phyloP scores from a whole-genome alignment of 31 red algal species.

The Asparagopsis taxiformis region DNA sequence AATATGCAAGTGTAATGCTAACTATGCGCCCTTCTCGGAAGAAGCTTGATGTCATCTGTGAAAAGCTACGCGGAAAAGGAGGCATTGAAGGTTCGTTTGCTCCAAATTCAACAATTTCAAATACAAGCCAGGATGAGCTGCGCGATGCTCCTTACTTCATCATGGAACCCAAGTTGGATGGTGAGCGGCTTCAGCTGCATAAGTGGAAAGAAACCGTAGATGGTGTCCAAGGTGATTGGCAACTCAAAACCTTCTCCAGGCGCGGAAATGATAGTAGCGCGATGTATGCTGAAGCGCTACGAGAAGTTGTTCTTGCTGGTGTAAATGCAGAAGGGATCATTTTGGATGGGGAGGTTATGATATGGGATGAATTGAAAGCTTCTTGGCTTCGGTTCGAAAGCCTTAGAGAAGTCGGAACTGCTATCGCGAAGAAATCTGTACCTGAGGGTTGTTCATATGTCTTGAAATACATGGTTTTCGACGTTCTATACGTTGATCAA shows the following conservation, averaged over 20 bases:
- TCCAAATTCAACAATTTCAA: not conserved
- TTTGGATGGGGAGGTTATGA: slow-evolving; percentile 88
- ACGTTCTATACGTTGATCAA: slow-evolving; percentile 71
- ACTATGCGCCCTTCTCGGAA: slow-evolving; percentile 70
- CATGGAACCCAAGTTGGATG: slow-evolving; percentile 93
- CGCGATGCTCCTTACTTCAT: slow-evolving; percentile 43
- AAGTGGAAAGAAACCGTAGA: slow-evolving; percentile 40
- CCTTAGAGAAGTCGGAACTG: slow-evolving; percentile 45
- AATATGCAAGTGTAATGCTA: slow-evolving; percentile 64
- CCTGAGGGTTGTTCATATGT: slow-evolving; percentile 46
- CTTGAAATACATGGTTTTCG: slow-evolving; percentile 78
- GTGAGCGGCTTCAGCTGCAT: slow-evolving; percentile 86
- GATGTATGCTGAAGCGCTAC: slow-evolving; percentile 66
- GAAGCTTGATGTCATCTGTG: slow-evolving; percentile 38
- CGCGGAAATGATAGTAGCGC: slow-evolving; percentile 68
- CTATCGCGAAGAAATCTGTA: slow-evolving; percentile 44
- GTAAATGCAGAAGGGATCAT: slow-evolving; percentile 68
- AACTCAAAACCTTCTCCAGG: slow-evolving; percentile 66
- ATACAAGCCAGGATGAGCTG: not conserved
- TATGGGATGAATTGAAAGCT: slow-evolving; percentile 65
- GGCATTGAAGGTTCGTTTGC: not conserved
- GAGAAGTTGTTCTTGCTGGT: slow-evolving; percentile 32
- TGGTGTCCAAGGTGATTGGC: not conserved
- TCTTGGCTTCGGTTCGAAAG: slow-evolving; percentile 71
- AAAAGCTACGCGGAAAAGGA: slow-evolving; percentile 39